Evolutionary conservation across 768 basidiomycete genomes (phyloP).

Genomic region (Galerina sulciceps): DNA sequence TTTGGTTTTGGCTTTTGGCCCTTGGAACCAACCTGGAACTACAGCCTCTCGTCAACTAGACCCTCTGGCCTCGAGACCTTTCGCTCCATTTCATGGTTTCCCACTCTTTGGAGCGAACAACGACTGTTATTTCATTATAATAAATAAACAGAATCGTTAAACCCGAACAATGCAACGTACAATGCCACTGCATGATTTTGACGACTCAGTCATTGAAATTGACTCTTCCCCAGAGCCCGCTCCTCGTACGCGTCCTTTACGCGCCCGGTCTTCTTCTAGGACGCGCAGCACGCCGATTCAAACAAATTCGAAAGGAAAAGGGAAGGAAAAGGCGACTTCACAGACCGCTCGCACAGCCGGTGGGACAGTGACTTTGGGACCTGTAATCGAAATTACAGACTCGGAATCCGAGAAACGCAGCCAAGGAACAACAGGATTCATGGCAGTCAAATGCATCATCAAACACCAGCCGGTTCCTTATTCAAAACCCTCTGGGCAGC

Average conservation of each 20-base stretch:
- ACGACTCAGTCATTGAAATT: constrained; percentile 11
- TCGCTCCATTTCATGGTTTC: too few relatives aligned
- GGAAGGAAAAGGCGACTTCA: constrained; percentile 13
- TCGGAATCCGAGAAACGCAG: constrained; percentile 42
- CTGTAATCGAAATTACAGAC: constrained; percentile 57
- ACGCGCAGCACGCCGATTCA: background rate
- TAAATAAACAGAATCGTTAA: too few relatives aligned
- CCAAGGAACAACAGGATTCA: background rate
- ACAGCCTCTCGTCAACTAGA: too few relatives aligned
- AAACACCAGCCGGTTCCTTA: constrained; percentile 1
- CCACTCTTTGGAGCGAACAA: too few relatives aligned
- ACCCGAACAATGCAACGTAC: too few relatives aligned
- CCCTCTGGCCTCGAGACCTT: too few relatives aligned
- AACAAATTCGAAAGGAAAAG: background rate
- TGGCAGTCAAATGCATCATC: background rate
- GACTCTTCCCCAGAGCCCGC: constrained; percentile 17
- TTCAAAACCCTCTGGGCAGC: background rate
- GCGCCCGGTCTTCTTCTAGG: background rate
- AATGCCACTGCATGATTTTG: background rate
- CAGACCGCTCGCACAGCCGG: background rate
- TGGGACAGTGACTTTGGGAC: constrained; percentile 1
- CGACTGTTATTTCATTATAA: too few relatives aligned
- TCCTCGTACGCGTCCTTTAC: background rate
- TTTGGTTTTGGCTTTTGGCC: too few relatives aligned
- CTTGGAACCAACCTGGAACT: too few relatives aligned